These are phyloP conservation scores for Cryptococcus jaspeensis DNA, from an alignment of 1,284 basidiomycete species.

Conservation along the genomic window DNA sequence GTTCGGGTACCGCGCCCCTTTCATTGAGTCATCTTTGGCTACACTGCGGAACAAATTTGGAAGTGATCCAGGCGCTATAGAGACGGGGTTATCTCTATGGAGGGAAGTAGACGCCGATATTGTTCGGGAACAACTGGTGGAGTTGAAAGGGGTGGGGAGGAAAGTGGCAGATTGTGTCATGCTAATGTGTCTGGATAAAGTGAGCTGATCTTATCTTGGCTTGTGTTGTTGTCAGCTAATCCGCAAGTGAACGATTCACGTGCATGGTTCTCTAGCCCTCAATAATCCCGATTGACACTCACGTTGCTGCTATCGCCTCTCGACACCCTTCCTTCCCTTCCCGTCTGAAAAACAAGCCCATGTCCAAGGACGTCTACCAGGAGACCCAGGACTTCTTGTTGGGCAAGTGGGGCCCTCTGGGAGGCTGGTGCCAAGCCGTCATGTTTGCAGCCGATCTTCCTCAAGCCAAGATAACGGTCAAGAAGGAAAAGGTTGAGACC, in stretches of 20 bases:
- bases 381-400: slow-evolving; percentile 67
- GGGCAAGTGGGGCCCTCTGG: slow-evolving; percentile 74
- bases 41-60: slow-evolving; percentile 63
- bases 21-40: slow-evolving; percentile 77
- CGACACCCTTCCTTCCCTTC: slow-evolving; percentile 73
- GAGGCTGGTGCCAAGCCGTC: slow-evolving; percentile 91
- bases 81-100: slow-evolving; percentile 26
- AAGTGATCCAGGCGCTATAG: slow-evolving; percentile 29
- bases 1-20: slow-evolving; percentile 94
- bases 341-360: slow-evolving; percentile 53
- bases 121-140: slow-evolving; percentile 66
- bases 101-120: slow-evolving; percentile 20
- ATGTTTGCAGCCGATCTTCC: slow-evolving; percentile 51
- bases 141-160: slow-evolving; percentile 84
- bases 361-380: slow-evolving; percentile 76
- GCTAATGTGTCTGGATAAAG: slow-evolving; percentile 93
- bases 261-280: slow-evolving; percentile 59
- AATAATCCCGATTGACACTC: slow-evolving; percentile 88
- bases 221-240: background rate
- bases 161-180: slow-evolving; percentile 96
- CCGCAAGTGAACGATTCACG: background rate
- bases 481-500: slow-evolving; percentile 4
- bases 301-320: slow-evolving; percentile 80
- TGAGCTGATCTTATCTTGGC: slow-evolving; percentile 36
- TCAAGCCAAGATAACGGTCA: background rate